Evolutionary conservation across 176 grass and related monocot genomes (phyloP).

Genomic region (sorghum (Sorghum bicolor)): Sorghum_bicolor_NCBIv3 NC_012873.2:10143501-10144000

Average conservation of each 20-base stretch:
- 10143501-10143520: slow-evolving; percentile 75
- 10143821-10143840: slow-evolving; percentile 53
- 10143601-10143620: not conserved
- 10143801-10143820: not conserved
- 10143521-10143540: slow-evolving; percentile 81
- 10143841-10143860: slow-evolving; percentile 88
- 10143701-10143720: not conserved
- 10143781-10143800: not conserved
- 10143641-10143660: slow-evolving; percentile 20
- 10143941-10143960: slow-evolving; percentile 96
- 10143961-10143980: slow-evolving; percentile 86
- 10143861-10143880: slow-evolving; percentile 77
- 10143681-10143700: slow-evolving; percentile 24
- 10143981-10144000: slow-evolving; percentile 98
- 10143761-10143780: not conserved
- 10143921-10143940: slow-evolving; percentile 79
- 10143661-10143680: slow-evolving; percentile 14
- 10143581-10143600: slow-evolving; percentile 23
- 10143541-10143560: slow-evolving; percentile 78
- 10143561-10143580: slow-evolving; percentile 36
- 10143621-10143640: not conserved
- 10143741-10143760: not conserved
- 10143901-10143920: slow-evolving; percentile 78
- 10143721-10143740: slow-evolving; percentile 3
- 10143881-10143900: slow-evolving; percentile 73